Evolutionary conservation across 257 asterid species (phyloP), one percentile per base, ranked within the genome.

Genomic region (Salvia rosmarinus): DNA sequence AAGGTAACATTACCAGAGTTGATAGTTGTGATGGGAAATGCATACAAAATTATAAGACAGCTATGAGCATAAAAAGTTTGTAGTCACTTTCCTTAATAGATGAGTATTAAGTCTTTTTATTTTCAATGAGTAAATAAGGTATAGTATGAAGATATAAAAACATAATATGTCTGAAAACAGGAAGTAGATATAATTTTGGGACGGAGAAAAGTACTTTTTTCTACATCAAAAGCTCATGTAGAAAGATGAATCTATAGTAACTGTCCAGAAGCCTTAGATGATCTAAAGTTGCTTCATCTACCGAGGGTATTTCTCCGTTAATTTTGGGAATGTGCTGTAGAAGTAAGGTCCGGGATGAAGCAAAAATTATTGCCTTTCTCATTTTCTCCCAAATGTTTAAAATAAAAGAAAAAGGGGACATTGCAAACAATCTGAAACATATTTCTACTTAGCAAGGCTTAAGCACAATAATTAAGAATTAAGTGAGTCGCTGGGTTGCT

Each of bases 221-320:
- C 44, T 21, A 60, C 20, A 23, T 23, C 60, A 40, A 10, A 63
- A 46, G 68, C 32, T 74, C 58, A 57, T 11, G 25, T 13, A 54
- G 64, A 13, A 42, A 71, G 54, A 72, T 68, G 55, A 59, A 67
- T 43, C 51, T 43, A 30, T 54, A 67, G 73, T 86, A 94, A 97
- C 99, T 87, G 79, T 86, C 87, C 55, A 89, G 85, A 78, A 94
- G 97, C 85, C 97, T 88, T 82, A 89, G 96, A 86, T 89, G 97
- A 82, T 91, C 99, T 74, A 84, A 79, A 77, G 92, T 89, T 78
- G 99, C 96, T 81, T 85, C 95, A 74, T 94, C 96, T 46, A 88
- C 35, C 10, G 99, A 91, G 23, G 99, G 97, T 78, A 91, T 91
- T 78, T 91, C 97, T 34, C 99, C 99, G 67, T 94, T 94, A 66